These are phyloP conservation scores for Corylus heterophylla DNA, from an alignment of 306 rosid species.

Conservation along the genomic window DNA sequence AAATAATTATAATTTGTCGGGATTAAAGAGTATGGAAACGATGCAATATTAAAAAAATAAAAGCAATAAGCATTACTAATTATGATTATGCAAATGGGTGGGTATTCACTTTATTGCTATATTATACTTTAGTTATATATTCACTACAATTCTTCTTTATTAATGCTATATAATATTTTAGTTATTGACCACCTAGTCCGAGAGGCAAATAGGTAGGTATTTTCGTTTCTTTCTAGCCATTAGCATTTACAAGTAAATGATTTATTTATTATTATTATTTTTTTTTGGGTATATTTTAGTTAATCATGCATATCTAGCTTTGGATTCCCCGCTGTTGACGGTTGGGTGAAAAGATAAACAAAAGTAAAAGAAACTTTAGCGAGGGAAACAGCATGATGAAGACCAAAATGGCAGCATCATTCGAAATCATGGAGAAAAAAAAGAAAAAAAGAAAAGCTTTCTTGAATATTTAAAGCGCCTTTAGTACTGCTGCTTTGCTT, in stretches of 20 bases:
- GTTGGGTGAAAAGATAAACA: conserved; percentile 6
- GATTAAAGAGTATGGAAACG: too few relatives aligned
- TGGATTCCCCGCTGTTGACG: conserved; percentile 42
- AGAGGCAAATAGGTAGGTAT: background rate
- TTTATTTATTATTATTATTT: background rate
- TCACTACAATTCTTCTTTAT: too few relatives aligned
- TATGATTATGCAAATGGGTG: too few relatives aligned
- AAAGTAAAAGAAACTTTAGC: conserved; percentile 46
- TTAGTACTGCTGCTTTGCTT: conserved; percentile 24
- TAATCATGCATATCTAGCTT: conserved; percentile 7
- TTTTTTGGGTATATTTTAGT: too few relatives aligned
- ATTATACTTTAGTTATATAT: too few relatives aligned
- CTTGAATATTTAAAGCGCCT: conserved; percentile 35
- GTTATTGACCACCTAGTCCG: background rate
- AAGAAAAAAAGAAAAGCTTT: background rate
- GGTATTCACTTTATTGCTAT: too few relatives aligned
- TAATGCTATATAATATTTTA: too few relatives aligned
- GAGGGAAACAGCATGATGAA: conserved; percentile 34
- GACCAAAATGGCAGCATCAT: conserved; percentile 54
- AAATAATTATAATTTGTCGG: too few relatives aligned
- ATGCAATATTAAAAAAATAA: too few relatives aligned
- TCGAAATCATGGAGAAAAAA: conserved; percentile 3
- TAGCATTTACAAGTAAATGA: background rate
- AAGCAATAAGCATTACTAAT: too few relatives aligned
- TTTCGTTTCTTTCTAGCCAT: background rate